Percentiles rank a stretch among this genome's conserved stretches.
Conservation (phyloP, 2,329 filamentous ascomycete species). For the Aspergillus caelatus region DNA sequence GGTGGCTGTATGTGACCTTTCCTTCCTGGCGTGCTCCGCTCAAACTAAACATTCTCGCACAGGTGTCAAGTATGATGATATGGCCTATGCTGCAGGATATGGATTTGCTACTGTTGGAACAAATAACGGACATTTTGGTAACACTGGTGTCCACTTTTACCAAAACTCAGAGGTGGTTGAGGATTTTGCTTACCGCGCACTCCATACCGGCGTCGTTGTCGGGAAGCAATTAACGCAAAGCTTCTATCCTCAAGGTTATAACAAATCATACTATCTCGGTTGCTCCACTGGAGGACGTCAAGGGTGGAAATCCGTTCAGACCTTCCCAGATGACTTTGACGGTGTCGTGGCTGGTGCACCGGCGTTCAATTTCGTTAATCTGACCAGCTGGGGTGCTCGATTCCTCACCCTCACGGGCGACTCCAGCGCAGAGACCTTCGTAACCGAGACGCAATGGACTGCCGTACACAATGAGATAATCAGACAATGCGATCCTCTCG, state of each 20-base stretch:
- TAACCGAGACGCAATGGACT: neutral
- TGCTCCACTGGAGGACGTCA: neutral
- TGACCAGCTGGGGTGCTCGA: neutral
- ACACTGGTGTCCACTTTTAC: neutral
- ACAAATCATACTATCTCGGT: neutral
- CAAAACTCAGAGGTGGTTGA: neutral
- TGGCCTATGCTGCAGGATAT: neutral
- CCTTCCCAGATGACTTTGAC: neutral
- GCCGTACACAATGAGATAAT: neutral
- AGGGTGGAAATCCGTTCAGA: neutral
- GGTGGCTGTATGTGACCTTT: neutral
- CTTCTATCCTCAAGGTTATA: neutral
- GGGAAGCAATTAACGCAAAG: neutral
- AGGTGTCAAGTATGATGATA: neutral
- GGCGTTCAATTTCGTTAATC: neutral
- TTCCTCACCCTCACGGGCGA: neutral
- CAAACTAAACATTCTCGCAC: neutral
- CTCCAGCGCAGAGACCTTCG: neutral
- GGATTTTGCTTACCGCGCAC: neutral
- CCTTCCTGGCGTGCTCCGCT: accelerated
- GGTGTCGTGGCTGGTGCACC: neutral
- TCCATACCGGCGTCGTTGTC: neutral
- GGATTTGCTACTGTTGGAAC: neutral
- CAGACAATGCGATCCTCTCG: neutral
- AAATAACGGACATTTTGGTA: neutral